Base-by-base conservation (phyloP, 2,329 filamentous ascomycete genomes). In the Setomelanomma holmii region DNA sequence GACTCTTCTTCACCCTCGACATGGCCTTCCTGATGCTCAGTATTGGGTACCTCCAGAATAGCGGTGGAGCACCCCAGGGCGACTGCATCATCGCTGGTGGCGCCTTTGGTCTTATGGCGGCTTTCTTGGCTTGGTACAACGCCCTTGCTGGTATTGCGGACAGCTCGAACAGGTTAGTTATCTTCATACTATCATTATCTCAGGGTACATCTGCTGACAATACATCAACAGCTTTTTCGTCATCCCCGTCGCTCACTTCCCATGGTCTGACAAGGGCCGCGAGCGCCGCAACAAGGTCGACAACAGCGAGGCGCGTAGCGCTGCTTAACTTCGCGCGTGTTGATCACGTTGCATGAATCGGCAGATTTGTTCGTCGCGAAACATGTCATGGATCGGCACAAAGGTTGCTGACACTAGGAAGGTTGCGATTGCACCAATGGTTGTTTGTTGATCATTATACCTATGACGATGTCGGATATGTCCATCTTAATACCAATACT, bases 171-270 rank as follows among this genome's bases (percentile, higher is more conserved):
- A 80, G 75, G 75, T 77, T 41, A 57, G 69, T 67, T 16, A 27
- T 36, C 34, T 12, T 23, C 5, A 16, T 5, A 3, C 33, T 34
- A 8, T 34, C n/a, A 7, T 5, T 1, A 16, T 12, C n/a, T 22
- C 24, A 7, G 14, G 10, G 16, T 24, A 5, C 24, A 38, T 14
- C 10, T 49, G 34, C 57, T 68, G 42, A 67, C 44, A 22, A 6
- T 36, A 23, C 17, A 49, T 10, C 10, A 5, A 55, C 68, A 95
- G 91, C 81, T 96, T 96, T 86, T 95, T 96, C 82, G 83, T 95
- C 75, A 86, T 96, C 56, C 93, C 93, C 45, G 92, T 97, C 58
- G 88, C 89, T 67, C 92, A 96, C 82, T 96, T 97, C 83, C 93
- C 93, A 47, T 97, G 93, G 93, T 93, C 90, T 40, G 73, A 75